Evolutionary conservation across 129 eudicot genomes (phyloP), one percentile per base, ranked within the genome.

Genomic region (Smallanthus sonchifolius): DNA sequence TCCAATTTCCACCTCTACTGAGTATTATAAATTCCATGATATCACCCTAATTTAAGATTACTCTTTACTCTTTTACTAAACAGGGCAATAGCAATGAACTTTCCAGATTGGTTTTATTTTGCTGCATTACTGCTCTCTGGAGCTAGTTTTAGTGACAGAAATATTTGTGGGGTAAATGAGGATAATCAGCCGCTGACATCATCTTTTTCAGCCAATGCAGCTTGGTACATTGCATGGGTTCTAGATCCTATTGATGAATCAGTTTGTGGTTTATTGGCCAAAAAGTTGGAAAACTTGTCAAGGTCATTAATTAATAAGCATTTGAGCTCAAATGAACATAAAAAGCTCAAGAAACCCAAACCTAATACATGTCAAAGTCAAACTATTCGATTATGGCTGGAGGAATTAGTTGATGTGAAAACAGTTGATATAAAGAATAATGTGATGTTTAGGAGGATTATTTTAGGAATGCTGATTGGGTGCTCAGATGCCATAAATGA

Each of bases 161-260:
- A 2, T 60, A 19, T 63, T 20, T 38, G 60, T 49, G 67, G 61
- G 63, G 49, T 48, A 28, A 72, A 47, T 34, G 52, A 63, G 70
- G 52, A 75, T 72, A 68, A 76, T 7, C 47, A 73, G 52, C 47
- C 19, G 15, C 74, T 13, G 16, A 69, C 78, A 80, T 32, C 76
- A 64, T 60, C 78, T 64, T 74, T 69, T 85, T 81, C 80, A 59
- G 82, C 81, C 56, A 76, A 64, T 42, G 90, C 96, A 37, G 85
- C 97, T 54, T 82, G 87, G 83, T 91, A 79, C 67, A 86, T 91
- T 67, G 87, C 95, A 42, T 91, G 97, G 97, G 76, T 88, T 75
- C 67, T 91, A 62, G 59, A 82, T 39, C 97, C 97, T 37, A 30
- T 66, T 24, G 70, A 61, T 45, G 81, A 73, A 78, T 77, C 79